Base-by-base conservation (phyloP, 208 protist genomes). In the Balamuthia mandrillaris region DNA sequence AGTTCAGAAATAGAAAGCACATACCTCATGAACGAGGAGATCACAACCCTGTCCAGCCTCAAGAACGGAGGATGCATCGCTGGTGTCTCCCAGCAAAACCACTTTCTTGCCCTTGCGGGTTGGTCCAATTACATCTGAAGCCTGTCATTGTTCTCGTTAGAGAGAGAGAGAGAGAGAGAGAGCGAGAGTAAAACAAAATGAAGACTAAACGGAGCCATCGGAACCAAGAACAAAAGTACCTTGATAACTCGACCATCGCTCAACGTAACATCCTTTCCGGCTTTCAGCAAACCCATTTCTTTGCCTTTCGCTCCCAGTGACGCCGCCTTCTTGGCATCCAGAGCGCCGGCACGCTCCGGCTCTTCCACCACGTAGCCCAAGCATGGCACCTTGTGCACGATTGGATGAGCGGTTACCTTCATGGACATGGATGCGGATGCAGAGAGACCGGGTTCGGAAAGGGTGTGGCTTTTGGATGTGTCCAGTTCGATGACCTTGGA, bases 301-400 rank as follows among this genome's bases (percentile, higher is more conserved):
- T 18, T 35, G 70, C 60, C 52, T 16, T 44, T 29, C 1, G 70
- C 47, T 1, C 70, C 70, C 24, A 49, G 70, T 1, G 70, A 14
- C 7, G 60, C 33, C 18, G 47, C 70, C 45, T 24, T 31, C 5
- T 60, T 49, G 18, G 31, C 70, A 35, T 79, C 45, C 29, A 79
- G 52, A 29, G 2, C 60, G 16, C 70, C 70, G 12, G 3, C 6
- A 7, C 27, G 10, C 9, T 37, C 18, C 9, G 70, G 6, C 45
- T 79, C 70, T 49, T 79, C 14, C 70, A 79, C 21, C 16, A 58
- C 70, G 47, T 79, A 79, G 41, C 70, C 70, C 70, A 42, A 79
- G 70, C 70, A 79, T 5, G 70, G 70, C 70, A 79, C 70, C 45
- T 79, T 79, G 45, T 79, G 70, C 3, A 7, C 16, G 1, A 79